Conservation (phyloP, 345 rosid species). For the Erucastrum elatum region DNA sequence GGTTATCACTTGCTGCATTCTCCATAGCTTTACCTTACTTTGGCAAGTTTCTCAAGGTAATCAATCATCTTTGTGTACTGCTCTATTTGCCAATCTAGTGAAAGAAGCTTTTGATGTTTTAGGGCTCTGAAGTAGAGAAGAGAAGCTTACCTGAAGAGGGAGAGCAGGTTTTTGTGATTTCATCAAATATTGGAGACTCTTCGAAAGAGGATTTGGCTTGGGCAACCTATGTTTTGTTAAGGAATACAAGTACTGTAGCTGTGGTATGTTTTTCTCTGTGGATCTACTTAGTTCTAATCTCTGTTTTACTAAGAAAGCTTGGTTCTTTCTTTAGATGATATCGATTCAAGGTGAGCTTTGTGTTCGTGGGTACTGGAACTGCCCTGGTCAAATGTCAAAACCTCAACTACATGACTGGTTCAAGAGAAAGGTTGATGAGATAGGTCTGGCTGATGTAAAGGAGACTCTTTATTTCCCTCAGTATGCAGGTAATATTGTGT, state of each 20-base stretch:
- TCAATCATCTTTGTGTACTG: too few species aligned
- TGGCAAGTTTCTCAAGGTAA: slow-evolving; percentile 83
- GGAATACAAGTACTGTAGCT: slow-evolving; percentile 72
- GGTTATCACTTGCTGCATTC: slow-evolving; percentile 68
- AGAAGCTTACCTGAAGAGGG: slow-evolving; percentile 56
- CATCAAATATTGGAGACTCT: slow-evolving; percentile 46
- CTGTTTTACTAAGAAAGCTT: slow-evolving; percentile 3
- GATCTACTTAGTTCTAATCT: not conserved
- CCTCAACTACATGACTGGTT: slow-evolving; percentile 61
- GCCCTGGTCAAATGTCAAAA: slow-evolving; percentile 53
- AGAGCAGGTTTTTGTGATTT: slow-evolving; percentile 70
- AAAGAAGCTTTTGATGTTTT: not conserved
- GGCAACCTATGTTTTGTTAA: slow-evolving; percentile 74
- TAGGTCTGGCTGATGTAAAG: slow-evolving; percentile 61
- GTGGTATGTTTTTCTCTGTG: slow-evolving; percentile 46
- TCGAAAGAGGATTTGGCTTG: slow-evolving; percentile 83
- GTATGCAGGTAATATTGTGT: slow-evolving; percentile 54
- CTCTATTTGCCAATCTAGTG: too few species aligned
- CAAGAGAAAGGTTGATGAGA: slow-evolving; percentile 50
- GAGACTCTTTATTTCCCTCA: slow-evolving; percentile 73
- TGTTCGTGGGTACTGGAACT: slow-evolving; percentile 85
- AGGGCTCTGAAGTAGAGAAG: slow-evolving; percentile 64
- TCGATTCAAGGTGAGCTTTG: slow-evolving; percentile 60
- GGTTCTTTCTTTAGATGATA: slow-evolving; percentile 52
- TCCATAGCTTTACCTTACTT: slow-evolving; percentile 66